phyloP scores from a whole-genome alignment of 345 rosid species.

The Hirschfeldia incana region DNA sequence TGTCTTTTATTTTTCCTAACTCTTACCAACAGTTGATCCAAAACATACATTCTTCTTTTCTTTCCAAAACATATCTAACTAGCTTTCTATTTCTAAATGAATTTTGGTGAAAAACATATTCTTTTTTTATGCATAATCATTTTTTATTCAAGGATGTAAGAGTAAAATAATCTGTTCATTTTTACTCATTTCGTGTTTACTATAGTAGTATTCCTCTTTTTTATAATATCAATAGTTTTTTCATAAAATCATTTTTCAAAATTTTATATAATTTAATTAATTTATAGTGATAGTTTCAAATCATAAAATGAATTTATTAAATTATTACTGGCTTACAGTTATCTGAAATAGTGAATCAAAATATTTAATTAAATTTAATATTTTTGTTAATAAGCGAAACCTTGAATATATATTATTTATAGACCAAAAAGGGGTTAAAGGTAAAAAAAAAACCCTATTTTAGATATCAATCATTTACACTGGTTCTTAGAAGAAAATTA shows the following conservation, averaged over 20 bases:
- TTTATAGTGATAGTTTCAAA: too few relatives aligned
- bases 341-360: background rate
- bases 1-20: background rate
- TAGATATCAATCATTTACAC: slow-evolving; percentile 25
- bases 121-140: too few relatives aligned
- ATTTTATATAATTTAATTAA: too few relatives aligned
- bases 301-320: background rate
- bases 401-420: too few relatives aligned
- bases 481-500: slow-evolving; percentile 7
- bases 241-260: too few relatives aligned
- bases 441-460: background rate
- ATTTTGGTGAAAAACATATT: background rate
- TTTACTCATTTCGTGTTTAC: background rate
- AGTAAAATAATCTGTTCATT: too few relatives aligned
- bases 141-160: background rate
- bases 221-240: too few relatives aligned
- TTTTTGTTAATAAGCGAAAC: too few relatives aligned
- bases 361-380: too few relatives aligned
- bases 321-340: background rate
- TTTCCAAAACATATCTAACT: too few relatives aligned
- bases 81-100: too few relatives aligned
- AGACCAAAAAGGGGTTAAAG: background rate
- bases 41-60: background rate
- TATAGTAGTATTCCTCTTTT: too few relatives aligned
- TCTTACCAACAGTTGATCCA: background rate